These are phyloP conservation scores for Sindora glabra DNA, from an alignment of 306 rosid species.

Conservation along the genomic window DNA sequence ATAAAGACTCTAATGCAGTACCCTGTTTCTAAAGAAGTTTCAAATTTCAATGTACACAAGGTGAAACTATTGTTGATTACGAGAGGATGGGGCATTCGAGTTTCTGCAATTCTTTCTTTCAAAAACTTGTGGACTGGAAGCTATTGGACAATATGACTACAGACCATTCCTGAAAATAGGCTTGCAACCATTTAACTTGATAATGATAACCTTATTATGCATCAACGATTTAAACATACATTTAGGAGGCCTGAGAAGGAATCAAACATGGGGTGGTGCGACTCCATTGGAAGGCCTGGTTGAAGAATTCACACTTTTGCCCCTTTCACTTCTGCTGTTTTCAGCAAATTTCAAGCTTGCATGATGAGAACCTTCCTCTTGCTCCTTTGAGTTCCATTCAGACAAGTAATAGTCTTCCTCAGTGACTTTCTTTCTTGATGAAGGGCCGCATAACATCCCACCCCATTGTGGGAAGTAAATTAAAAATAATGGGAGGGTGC, in stretches of 20 bases:
- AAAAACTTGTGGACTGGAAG: background rate
- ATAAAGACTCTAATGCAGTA: too few relatives aligned
- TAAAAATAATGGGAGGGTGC: conserved; percentile 52
- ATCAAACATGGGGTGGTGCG: conserved; percentile 18
- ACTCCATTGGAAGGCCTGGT: conserved; percentile 39
- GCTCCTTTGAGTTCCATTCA: conserved; percentile 68
- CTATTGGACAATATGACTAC: background rate
- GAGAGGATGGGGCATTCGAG: too few relatives aligned
- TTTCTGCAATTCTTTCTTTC: too few relatives aligned
- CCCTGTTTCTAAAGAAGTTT: too few relatives aligned
- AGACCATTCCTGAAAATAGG: background rate
- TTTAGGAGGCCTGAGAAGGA: background rate
- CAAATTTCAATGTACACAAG: too few relatives aligned
- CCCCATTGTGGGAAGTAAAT: conserved; percentile 91
- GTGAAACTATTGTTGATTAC: too few relatives aligned
- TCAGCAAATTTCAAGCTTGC: conserved; percentile 68
- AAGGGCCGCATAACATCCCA: conserved; percentile 66
- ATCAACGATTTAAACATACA: background rate
- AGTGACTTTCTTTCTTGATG: conserved; percentile 27
- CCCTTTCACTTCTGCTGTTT: conserved; percentile 67
- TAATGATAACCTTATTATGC: background rate
- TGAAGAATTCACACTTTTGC: conserved; percentile 13
- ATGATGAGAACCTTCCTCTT: conserved; percentile 46
- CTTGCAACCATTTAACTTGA: background rate
- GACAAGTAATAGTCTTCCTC: conserved; percentile 76